Evolutionary conservation across 2,329 filamentous ascomycete genomes (phyloP).

Genomic region (Escovopsis sp.): DNA sequence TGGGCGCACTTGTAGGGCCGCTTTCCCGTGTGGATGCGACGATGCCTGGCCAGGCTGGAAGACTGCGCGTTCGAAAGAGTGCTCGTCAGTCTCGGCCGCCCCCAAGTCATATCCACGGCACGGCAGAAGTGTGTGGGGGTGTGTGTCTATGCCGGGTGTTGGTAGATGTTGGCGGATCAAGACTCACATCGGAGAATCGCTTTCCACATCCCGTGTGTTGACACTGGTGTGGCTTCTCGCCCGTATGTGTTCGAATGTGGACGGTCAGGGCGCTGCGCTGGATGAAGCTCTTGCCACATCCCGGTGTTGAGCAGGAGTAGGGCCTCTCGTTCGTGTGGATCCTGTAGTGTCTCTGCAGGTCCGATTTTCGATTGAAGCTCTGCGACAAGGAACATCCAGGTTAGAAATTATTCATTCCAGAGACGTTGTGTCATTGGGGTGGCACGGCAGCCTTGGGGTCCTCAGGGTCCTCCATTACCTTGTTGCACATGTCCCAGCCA

Average conservation of each 20-base stretch:
- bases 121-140: no score
- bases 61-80: conserved; percentile 27
- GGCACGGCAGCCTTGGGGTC: background rate
- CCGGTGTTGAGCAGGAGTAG: conserved; percentile 44
- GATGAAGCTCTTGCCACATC: conserved; percentile 57
- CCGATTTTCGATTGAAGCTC: conserved; percentile 61
- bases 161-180: background rate
- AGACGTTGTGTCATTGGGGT: conserved; percentile 5
- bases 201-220: conserved; percentile 51
- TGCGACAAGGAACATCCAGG: conserved; percentile 14
- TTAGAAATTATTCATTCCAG: no score
- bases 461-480: conserved; percentile 41
- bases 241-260: conserved; percentile 55
- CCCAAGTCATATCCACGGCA: no score
- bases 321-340: conserved; percentile 60
- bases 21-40: conserved; percentile 52
- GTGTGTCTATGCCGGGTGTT: no score
- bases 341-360: conserved; percentile 54
- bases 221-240: conserved; percentile 58
- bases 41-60: conserved; percentile 49
- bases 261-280: conserved; percentile 56
- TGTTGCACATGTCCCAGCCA: conserved; percentile 47
- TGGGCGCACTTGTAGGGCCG: conserved; percentile 50
- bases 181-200: conserved; percentile 52
- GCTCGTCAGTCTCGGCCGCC: background rate